A percentile compares a stretch with the other conserved stretches of the same genome.
phyloP scores from a whole-genome alignment of 140 eudicot species.

The Bidens hawaiensis region DNA sequence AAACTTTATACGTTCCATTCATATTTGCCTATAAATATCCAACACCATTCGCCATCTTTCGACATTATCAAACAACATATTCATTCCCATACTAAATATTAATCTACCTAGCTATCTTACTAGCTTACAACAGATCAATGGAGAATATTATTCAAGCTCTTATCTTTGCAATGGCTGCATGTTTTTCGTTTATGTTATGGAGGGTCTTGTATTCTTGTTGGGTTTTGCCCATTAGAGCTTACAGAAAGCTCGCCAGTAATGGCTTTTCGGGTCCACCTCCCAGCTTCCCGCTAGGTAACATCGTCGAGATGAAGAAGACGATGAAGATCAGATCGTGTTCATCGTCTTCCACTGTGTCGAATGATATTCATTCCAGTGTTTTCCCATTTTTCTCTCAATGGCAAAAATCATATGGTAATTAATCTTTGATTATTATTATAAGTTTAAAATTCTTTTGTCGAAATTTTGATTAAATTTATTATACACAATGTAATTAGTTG shows the following conservation, averaged over 20 bases:
- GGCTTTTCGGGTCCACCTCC: slow-evolving; percentile 89
- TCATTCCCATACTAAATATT: too few relatives aligned
- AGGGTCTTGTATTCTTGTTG: slow-evolving; percentile 52
- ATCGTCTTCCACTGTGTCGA: slow-evolving; percentile 27
- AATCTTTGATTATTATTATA: too few relatives aligned
- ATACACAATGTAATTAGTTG: too few relatives aligned
- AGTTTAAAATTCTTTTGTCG: too few relatives aligned
- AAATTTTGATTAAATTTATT: too few relatives aligned
- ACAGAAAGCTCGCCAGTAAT: slow-evolving; percentile 45
- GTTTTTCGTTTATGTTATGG: slow-evolving; percentile 40
- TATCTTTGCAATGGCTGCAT: slow-evolving; percentile 32
- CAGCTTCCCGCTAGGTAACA: slow-evolving; percentile 77
- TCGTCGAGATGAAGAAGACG: slow-evolving; percentile 45
- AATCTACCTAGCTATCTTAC: slow-evolving; percentile 8
- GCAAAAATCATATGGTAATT: slow-evolving; percentile 64
- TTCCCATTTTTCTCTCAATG: slow-evolving; percentile 80
- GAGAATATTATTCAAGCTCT: slow-evolving; percentile 29
- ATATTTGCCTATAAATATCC: slow-evolving; percentile 38
- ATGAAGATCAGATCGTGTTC: slow-evolving; percentile 7
- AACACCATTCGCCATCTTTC: background rate
- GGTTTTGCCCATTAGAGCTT: slow-evolving; percentile 56
- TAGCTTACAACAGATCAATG: slow-evolving; percentile 23
- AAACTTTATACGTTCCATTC: too few relatives aligned
- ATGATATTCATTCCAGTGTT: slow-evolving; percentile 71
- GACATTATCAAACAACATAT: background rate